Percentiles rank a stretch among this genome's conserved stretches.
Conservation (phyloP, 2,329 filamentous ascomycete species). For the Fusarium graminum region DNA sequence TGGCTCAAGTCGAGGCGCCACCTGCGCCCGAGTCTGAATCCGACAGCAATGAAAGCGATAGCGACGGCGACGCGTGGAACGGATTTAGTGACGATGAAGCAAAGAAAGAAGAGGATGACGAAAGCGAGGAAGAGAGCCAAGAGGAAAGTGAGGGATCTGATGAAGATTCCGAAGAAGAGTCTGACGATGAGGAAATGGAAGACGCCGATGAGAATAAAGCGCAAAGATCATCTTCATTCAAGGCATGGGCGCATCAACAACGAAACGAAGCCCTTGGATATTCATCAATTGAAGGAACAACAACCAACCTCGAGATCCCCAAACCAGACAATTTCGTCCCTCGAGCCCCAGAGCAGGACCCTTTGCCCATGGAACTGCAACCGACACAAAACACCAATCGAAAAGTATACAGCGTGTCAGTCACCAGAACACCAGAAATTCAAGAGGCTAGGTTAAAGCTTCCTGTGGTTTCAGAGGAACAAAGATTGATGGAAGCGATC, state of each 20-base stretch:
- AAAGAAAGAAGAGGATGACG: slow-evolving; percentile 44
- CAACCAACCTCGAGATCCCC: slow-evolving; percentile 64
- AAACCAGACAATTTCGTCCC: slow-evolving; percentile 74
- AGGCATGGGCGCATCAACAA: slow-evolving; percentile 90
- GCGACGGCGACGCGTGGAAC: slow-evolving; percentile 67
- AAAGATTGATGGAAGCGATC: slow-evolving; percentile 97
- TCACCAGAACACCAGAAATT: slow-evolving; percentile 78
- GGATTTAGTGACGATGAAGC: slow-evolving; percentile 68
- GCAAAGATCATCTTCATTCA: slow-evolving; percentile 77
- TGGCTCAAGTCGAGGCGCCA: slow-evolving; percentile 56
- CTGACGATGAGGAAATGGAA: slow-evolving; percentile 50
- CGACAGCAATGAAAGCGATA: slow-evolving; percentile 27
- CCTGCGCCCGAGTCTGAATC: slow-evolving; percentile 53
- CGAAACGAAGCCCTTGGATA: slow-evolving; percentile 86
- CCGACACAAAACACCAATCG: slow-evolving; percentile 71
- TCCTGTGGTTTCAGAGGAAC: slow-evolving; percentile 93
- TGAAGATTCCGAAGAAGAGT: slow-evolving; percentile 52
- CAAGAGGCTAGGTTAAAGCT: slow-evolving; percentile 83
- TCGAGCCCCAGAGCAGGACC: slow-evolving; percentile 76
- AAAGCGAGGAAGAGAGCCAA: slow-evolving; percentile 46
- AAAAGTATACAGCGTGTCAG: slow-evolving; percentile 81
- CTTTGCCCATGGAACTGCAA: slow-evolving; percentile 74
- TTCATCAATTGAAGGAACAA: slow-evolving; percentile 59
- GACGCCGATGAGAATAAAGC: slow-evolving; percentile 51
- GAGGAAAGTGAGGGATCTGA: slow-evolving; percentile 47